Base-by-base conservation (phyloP, 2,329 filamentous ascomycete genomes). In the Colletotrichum incanum region DNA sequence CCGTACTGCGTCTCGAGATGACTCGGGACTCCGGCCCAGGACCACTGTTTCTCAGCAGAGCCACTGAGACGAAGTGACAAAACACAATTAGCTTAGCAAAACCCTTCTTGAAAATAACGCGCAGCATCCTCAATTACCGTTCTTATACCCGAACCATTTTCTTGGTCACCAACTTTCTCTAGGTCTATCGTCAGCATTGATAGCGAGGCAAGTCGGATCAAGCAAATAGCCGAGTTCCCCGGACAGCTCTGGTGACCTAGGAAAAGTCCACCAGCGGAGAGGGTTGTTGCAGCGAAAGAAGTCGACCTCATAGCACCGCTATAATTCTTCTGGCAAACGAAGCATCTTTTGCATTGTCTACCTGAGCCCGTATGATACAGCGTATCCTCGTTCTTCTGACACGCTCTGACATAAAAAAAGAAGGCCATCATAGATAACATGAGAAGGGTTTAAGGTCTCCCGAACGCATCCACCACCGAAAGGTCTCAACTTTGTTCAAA, bases 1-100 rank as follows among this genome's bases (percentile, higher is more conserved):
- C 74, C 83, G 87, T 11, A 92, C 90, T 0, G 86, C 86, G 1
- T 88, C 86, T 37, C 18, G 5, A 54, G 72, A 74, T 3, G 31
- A 52, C 6, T 39, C 65, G 2, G 71, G 59, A 1, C 26, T 66
- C 4, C 61, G 71, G 12, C 5, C 67, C 0, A 56, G 70, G 18
- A 5, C 39, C 1, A 6, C 5, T 0, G 14, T 28, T 7, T 50
- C 49, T 18, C 64, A 9, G 2, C 14, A 37, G 5, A 20, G 31
- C 34, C 20, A 14, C 12, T 18, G 37, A 18, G 1, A 2, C 23
- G 54, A 26, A 26, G n/a, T 4, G 8, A 3, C 26, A 14, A 56
- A 26, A 26, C 47, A 23, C 9, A 7, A 14, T 8, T 31, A 9
- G 43, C 14, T 45, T n/a, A 20, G 6, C 18, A 16, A 18, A 5